phyloP scores from a whole-genome alignment of 2,329 filamentous ascomycete species.

The Cryphonectria radicalis region DNA sequence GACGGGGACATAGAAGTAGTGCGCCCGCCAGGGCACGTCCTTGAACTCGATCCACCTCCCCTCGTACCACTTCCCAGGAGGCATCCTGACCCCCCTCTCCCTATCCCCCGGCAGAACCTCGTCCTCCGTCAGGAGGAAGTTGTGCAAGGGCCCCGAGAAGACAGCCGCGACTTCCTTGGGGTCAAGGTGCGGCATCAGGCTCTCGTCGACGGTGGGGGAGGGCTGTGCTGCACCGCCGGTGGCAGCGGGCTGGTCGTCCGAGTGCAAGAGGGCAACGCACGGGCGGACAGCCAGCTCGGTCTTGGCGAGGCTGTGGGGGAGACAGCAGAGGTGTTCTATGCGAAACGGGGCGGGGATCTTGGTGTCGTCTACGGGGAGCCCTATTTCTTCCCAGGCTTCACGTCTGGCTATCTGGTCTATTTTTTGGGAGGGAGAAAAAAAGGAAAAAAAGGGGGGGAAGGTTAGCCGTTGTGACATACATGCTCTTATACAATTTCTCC shows the following conservation, averaged over 20 bases:
- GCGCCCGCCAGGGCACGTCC: slow-evolving; percentile 77
- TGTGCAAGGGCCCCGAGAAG: slow-evolving; percentile 86
- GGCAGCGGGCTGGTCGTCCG: slow-evolving; percentile 47
- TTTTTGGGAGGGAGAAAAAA: slow-evolving; percentile 23
- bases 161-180: slow-evolving; percentile 92
- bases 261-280: slow-evolving; percentile 77
- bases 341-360: slow-evolving; percentile 76
- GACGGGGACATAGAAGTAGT: slow-evolving; percentile 90
- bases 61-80: slow-evolving; percentile 76
- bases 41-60: slow-evolving; percentile 83
- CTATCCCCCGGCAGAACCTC: slow-evolving; percentile 48
- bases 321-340: slow-evolving; percentile 84
- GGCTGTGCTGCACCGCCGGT: slow-evolving; percentile 22
- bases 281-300: slow-evolving; percentile 76
- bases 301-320: slow-evolving; percentile 73
- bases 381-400: slow-evolving; percentile 93
- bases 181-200: slow-evolving; percentile 79
- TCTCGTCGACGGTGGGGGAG: slow-evolving; percentile 63
- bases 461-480: neutral
- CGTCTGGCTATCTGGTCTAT: slow-evolving; percentile 81
- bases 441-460: neutral
- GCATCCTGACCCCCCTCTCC: slow-evolving; percentile 43
- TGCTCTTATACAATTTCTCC: neutral
- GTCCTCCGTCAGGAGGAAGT: slow-evolving; percentile 71
- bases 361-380: slow-evolving; percentile 72